These are phyloP conservation scores for Kodamaea plutei DNA, from an alignment of 1,139 yeast genomes.

Conservation along the genomic window DNA sequence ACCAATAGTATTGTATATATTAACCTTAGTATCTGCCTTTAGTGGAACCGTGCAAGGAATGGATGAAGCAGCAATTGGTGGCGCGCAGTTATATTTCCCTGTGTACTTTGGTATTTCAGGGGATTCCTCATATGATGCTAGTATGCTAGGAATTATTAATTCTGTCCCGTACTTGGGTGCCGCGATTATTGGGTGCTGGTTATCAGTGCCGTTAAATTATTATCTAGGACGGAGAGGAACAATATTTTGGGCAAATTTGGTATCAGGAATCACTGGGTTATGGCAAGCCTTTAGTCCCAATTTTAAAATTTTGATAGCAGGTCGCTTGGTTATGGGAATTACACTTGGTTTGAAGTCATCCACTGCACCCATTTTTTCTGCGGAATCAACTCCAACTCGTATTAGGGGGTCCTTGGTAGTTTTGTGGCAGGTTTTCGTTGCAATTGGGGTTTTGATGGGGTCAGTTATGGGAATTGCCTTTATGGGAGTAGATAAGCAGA, in stretches of 20 bases:
- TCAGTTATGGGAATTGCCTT: constrained; percentile 27
- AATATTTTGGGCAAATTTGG: constrained; percentile 18
- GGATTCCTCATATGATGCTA: constrained; percentile 6
- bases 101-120: constrained; percentile 4
- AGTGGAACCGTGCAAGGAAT: constrained; percentile 5
- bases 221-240: constrained; percentile 18
- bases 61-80: constrained; percentile 19
- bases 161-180: constrained; percentile 12
- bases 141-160: constrained; percentile 9
- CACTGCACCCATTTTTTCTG: constrained; percentile 23
- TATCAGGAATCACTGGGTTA: constrained; percentile 17
- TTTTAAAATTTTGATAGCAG: constrained; percentile 19
- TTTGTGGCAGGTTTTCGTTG: constrained; percentile 35
- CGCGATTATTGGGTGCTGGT: constrained; percentile 1
- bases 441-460: constrained; percentile 31
- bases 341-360: constrained; percentile 32
- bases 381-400: constrained; percentile 19
- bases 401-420: constrained; percentile 24
- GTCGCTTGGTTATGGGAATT: constrained; percentile 25
- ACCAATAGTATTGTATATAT: constrained; percentile 4
- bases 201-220: constrained; percentile 1
- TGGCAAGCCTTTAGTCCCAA: constrained; percentile 20
- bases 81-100: constrained; percentile 8
- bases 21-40: constrained; percentile 7
- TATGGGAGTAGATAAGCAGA: constrained; percentile 36